These are phyloP conservation scores for Alternaria triticina DNA, from an alignment of 2,329 filamentous ascomycete genomes.

Conservation along the genomic window DNA sequence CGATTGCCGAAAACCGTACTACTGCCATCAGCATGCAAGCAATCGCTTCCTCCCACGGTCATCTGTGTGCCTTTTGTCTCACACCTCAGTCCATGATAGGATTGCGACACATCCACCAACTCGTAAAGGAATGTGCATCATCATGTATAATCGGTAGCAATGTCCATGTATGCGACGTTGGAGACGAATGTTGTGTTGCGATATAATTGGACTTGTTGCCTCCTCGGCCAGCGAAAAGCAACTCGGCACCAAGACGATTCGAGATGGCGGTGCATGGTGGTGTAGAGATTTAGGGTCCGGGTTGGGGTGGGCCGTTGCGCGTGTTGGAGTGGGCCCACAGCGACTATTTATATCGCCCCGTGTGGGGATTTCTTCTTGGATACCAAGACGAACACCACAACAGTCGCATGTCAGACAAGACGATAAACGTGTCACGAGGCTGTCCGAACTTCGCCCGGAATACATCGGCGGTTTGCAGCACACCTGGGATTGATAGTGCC, in stretches of 20 bases:
- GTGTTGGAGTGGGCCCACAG: neutral
- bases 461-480: conserved; percentile 1
- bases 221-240: neutral
- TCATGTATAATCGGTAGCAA: conserved; percentile 1
- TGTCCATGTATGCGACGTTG: neutral
- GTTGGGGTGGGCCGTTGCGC: conserved; percentile 2
- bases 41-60: neutral
- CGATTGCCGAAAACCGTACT: conserved; percentile 9
- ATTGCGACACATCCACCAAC: neutral
- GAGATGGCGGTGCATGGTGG: neutral
- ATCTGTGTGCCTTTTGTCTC: conserved; percentile 1
- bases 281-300: neutral
- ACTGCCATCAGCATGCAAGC: conserved; percentile 5
- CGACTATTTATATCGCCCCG: conserved; percentile 13
- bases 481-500: conserved; percentile 12
- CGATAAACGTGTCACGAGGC: neutral
- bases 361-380: conserved; percentile 3
- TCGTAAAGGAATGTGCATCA: conserved; percentile 1
- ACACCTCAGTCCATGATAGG: neutral
- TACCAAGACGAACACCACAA: neutral
- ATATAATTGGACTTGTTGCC: conserved; percentile 1
- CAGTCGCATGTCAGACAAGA: neutral
- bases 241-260: neutral
- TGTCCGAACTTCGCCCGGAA: neutral
- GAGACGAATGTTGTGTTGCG: neutral